A percentile compares a stretch with the other conserved stretches of the same genome.
These are phyloP conservation scores for Paraphoma chrysanthemicola DNA, from an alignment of 2,329 filamentous ascomycete genomes.

Conservation along the genomic window DNA sequence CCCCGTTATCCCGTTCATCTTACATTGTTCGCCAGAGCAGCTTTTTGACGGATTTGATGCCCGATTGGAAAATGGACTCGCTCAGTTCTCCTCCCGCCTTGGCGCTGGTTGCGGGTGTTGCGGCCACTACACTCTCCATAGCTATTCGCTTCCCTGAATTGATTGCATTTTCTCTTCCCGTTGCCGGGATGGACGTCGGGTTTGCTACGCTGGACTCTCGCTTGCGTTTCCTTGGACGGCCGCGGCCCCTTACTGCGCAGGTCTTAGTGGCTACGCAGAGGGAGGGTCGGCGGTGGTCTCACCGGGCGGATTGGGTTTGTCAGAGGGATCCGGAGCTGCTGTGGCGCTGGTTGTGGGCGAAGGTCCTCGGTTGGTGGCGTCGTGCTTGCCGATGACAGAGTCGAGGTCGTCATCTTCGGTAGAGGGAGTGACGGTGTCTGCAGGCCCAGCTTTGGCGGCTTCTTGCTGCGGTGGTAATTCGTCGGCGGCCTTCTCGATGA, in stretches of 20 bases:
- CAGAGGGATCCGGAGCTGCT: background rate
- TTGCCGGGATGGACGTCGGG: background rate
- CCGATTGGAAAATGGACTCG: constrained; percentile 12
- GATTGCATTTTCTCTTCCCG: background rate
- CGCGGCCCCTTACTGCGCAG: constrained; percentile 4
- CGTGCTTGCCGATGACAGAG: background rate
- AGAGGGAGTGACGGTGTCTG: background rate
- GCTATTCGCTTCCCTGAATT: background rate
- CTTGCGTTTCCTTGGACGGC: constrained; percentile 1
- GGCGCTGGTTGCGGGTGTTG: background rate
- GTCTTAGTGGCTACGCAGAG: constrained; percentile 11
- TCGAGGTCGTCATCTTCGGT: background rate
- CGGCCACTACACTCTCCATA: background rate
- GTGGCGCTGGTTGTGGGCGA: background rate
- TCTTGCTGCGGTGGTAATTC: background rate
- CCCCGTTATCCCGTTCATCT: background rate
- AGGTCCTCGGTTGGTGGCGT: background rate
- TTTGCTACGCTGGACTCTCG: background rate
- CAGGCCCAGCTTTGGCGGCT: background rate
- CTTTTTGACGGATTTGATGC: constrained; percentile 8
- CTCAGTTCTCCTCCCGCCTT: background rate
- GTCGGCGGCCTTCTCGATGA: constrained; percentile 20
- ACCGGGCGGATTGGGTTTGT: constrained; percentile 1
- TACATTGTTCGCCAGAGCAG: constrained; percentile 8
- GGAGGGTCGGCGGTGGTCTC: constrained; percentile 8